These are phyloP conservation scores for Agaricus bisporus DNA, from an alignment of 768 basidiomycete species.

Conservation along the genomic window DNA sequence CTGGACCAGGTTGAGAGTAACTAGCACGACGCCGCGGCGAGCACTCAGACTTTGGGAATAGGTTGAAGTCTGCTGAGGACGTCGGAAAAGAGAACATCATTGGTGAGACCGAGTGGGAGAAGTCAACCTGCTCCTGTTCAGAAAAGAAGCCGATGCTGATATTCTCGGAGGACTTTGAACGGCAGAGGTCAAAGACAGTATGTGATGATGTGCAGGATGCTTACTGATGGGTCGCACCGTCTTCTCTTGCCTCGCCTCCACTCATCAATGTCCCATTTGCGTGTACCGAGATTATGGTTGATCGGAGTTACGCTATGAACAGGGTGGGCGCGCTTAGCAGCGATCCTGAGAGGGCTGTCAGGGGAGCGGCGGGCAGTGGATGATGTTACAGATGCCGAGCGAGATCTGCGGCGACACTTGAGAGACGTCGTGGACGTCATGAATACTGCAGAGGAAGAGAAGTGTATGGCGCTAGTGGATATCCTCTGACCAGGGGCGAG, in stretches of 20 bases:
- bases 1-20: slow-evolving; percentile 9
- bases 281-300: slow-evolving; percentile 17
- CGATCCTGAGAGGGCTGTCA: slow-evolving; percentile 31
- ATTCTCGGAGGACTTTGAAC: not conserved
- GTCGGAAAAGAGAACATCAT: slow-evolving; percentile 32
- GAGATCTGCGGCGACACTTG: slow-evolving; percentile 46
- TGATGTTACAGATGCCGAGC: slow-evolving; percentile 38
- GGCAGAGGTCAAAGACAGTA: not conserved
- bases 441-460: slow-evolving; percentile 18
- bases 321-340: slow-evolving; percentile 47
- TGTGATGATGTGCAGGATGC: not conserved
- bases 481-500: not conserved
- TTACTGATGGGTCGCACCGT: slow-evolving; percentile 41
- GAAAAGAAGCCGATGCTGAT: slow-evolving; percentile 2
- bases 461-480: not conserved
- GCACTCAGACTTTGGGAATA: slow-evolving; percentile 26
- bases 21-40: slow-evolving; percentile 5
- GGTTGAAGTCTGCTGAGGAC: slow-evolving; percentile 43
- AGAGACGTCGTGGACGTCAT: slow-evolving; percentile 24
- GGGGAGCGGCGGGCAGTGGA: slow-evolving; percentile 17
- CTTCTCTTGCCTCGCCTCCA: slow-evolving; percentile 52
- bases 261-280: slow-evolving; percentile 47
- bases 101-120: slow-evolving; percentile 14
- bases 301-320: slow-evolving; percentile 27
- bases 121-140: slow-evolving; percentile 21